Evolutionary conservation across 2,329 filamentous ascomycete species (phyloP).

Genomic region (Pestalotiopsis sp.): DNA sequence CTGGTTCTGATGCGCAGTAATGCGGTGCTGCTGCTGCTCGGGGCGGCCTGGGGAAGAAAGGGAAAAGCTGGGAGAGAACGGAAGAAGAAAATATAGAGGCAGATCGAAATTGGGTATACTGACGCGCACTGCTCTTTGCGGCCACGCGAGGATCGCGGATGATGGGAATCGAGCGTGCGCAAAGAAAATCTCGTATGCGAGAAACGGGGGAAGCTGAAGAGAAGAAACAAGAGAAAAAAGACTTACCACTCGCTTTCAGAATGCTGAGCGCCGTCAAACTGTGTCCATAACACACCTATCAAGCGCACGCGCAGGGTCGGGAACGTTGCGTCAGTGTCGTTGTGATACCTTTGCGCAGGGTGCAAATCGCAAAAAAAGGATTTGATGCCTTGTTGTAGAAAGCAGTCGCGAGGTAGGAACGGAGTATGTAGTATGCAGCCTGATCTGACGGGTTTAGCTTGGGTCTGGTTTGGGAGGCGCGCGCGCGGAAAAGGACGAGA

Average conservation of each 20-base stretch:
- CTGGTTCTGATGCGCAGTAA: not conserved
- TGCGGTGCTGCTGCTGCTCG: not conserved
- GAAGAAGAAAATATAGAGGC: not conserved
- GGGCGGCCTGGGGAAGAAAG: not conserved
- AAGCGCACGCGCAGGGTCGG: not conserved
- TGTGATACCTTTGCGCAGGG: not conserved
- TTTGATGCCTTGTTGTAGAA: not conserved
- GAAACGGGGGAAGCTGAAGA: not conserved
- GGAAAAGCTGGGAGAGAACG: not conserved
- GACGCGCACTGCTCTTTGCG: not conserved
- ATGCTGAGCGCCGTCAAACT: not conserved
- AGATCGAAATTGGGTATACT: not conserved
- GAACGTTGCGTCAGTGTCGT: not conserved
- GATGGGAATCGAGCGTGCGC: not conserved
- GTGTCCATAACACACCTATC: slow-evolving; percentile 8
- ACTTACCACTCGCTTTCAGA: not conserved
- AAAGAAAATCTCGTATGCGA: not conserved
- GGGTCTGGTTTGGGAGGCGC: not conserved
- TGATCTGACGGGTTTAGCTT: not conserved
- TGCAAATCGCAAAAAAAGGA: not conserved
- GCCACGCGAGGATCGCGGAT: not conserved
- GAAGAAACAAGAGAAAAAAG: not conserved
- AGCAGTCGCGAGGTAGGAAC: not conserved
- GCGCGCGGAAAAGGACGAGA: not conserved
- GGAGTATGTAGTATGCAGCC: not conserved